These are phyloP conservation scores for Sugiyamaella boreocaroliniensis DNA, from an alignment of 805 yeast species.

Conservation along the genomic window DNA sequence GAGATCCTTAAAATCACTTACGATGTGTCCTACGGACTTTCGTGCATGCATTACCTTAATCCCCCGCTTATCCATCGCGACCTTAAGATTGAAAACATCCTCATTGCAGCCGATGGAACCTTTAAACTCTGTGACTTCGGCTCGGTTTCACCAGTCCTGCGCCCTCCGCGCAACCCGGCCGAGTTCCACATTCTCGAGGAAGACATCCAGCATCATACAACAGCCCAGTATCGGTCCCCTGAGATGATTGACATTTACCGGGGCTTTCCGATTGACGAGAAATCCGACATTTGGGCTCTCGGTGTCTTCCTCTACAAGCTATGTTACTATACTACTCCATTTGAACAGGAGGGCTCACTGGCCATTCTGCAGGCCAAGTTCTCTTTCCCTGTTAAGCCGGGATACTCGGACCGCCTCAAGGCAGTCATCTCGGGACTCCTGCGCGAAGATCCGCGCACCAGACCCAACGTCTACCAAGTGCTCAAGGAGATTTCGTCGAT, in stretches of 20 bases:
- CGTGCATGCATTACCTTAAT: conserved; percentile 69
- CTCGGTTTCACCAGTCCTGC: conserved; percentile 62
- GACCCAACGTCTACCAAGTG: conserved; percentile 87
- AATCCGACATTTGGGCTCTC: conserved; percentile 93
- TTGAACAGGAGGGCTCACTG: conserved; percentile 74
- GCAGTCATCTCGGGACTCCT: conserved; percentile 72
- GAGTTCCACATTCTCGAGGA: conserved; percentile 73
- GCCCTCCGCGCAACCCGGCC: conserved; percentile 68
- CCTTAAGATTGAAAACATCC: conserved; percentile 76
- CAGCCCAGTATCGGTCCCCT: conserved; percentile 93
- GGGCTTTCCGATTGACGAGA: conserved; percentile 81
- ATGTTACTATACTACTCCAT: conserved; percentile 91
- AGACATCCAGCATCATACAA: conserved; percentile 83
- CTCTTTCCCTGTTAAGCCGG: conserved; percentile 65
- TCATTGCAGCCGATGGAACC: conserved; percentile 17
- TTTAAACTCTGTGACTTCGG: conserved; percentile 94
- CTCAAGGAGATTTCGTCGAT: conserved; percentile 55
- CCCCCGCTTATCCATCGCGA: conserved; percentile 83
- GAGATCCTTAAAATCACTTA: conserved; percentile 80
- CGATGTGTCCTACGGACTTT: conserved; percentile 72
- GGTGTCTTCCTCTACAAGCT: conserved; percentile 88
- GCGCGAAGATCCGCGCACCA: conserved; percentile 69
- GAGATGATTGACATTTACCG: conserved; percentile 90
- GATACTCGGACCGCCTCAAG: conserved; percentile 62
- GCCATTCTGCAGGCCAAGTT: conserved; percentile 82